These are phyloP conservation scores for Trichoderma sp. DNA, from an alignment of 2,329 filamentous ascomycete species.

Conservation along the genomic window DNA sequence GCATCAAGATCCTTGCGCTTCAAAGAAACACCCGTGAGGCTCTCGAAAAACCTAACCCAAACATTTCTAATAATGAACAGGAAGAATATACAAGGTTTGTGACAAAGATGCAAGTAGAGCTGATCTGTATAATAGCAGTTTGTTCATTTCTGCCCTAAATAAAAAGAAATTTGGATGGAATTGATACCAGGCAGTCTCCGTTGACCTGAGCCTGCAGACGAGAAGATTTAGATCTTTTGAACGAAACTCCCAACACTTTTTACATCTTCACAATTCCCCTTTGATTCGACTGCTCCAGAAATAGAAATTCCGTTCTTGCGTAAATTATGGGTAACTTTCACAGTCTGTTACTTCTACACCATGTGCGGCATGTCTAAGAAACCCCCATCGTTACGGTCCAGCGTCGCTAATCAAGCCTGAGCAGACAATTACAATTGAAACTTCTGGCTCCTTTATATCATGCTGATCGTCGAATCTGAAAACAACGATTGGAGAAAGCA, in stretches of 20 bases:
- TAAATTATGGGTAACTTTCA: too few relatives aligned
- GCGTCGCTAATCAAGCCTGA: background rate
- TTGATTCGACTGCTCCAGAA: background rate
- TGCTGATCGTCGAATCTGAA: background rate
- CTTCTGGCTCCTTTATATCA: background rate
- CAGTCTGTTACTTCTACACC: background rate
- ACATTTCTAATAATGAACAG: background rate
- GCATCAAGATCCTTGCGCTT: background rate
- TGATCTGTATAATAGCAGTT: background rate
- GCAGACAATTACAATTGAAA: background rate
- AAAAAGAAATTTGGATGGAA: background rate
- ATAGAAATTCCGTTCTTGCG: background rate
- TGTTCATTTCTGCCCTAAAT: background rate
- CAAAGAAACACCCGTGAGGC: background rate
- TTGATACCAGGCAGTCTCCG: background rate
- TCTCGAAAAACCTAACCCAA: background rate
- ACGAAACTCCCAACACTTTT: background rate
- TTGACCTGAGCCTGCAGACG: background rate
- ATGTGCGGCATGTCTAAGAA: background rate
- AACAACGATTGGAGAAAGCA: background rate
- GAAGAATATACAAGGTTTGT: background rate
- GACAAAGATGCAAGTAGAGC: background rate
- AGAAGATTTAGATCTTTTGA: background rate
- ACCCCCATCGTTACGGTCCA: background rate
- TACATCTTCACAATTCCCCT: background rate